Percentiles rank a stretch among this genome's conserved stretches.
Evolutionary conservation across 2,329 filamentous ascomycete species (phyloP).

Genomic region (Zasmidium cellare): DNA sequence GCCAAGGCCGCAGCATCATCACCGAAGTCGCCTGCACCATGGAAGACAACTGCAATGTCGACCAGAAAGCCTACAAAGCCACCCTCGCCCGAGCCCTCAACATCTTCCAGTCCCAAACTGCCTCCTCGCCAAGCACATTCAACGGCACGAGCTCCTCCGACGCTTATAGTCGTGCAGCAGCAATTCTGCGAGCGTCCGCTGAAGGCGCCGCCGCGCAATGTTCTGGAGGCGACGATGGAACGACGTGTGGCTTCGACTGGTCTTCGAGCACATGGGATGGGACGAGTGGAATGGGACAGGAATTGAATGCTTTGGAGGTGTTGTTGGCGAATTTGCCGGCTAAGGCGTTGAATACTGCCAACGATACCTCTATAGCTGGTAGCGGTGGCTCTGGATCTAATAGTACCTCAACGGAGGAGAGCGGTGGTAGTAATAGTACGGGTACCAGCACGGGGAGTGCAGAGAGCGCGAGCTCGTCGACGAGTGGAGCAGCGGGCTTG

Average conservation of each 20-base stretch:
- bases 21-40: conserved; percentile 69
- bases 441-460: neutral
- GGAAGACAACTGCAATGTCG: conserved; percentile 61
- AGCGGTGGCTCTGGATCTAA: neutral
- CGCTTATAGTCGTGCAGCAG: conserved; percentile 9
- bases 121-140: conserved; percentile 31
- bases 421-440: neutral
- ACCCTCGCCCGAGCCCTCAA: conserved; percentile 52
- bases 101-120: conserved; percentile 10
- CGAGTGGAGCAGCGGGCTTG: neutral
- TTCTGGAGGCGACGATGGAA: conserved; percentile 44
- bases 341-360: conserved; percentile 9
- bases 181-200: conserved; percentile 45
- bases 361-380: neutral
- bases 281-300: conserved; percentile 51
- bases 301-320: conserved; percentile 55
- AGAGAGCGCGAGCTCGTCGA: neutral
- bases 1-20: conserved; percentile 49
- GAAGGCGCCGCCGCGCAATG: conserved; percentile 55
- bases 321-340: conserved; percentile 42
- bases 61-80: conserved; percentile 73
- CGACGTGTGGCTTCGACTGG: conserved; percentile 44
- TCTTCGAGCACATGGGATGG: conserved; percentile 43
- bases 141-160: conserved; percentile 41
- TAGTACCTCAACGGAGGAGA: neutral